Conservation (phyloP, 257 asterid species). For the Solanum pinnatisectum region DNA sequence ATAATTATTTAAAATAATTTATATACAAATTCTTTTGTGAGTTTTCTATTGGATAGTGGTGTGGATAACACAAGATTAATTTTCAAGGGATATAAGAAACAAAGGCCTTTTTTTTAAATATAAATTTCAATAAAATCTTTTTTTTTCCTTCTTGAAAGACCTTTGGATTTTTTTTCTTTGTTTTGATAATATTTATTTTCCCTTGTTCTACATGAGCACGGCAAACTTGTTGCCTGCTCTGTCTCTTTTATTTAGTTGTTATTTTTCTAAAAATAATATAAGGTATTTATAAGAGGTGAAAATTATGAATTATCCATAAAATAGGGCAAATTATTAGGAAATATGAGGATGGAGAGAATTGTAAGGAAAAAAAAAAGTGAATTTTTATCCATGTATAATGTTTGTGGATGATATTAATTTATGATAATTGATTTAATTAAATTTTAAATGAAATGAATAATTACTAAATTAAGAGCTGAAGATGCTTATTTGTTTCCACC, state of each 20-base stretch:
- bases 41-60: background rate
- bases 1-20: background rate
- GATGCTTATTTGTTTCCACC: background rate
- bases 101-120: background rate
- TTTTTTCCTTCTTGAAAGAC: background rate
- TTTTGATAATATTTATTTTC: background rate
- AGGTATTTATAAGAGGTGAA: background rate
- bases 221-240: slow-evolving; percentile 2
- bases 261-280: background rate
- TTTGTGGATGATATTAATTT: background rate
- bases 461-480: background rate
- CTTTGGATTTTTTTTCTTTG: background rate
- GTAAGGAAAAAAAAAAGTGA: background rate
- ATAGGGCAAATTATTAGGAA: background rate
- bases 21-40: background rate
- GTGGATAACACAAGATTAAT: background rate
- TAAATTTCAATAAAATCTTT: background rate
- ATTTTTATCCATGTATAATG: background rate
- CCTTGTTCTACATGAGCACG: background rate
- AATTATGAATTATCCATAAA: background rate
- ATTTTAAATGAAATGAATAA: background rate
- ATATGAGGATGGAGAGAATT: background rate
- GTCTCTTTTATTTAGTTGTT: background rate
- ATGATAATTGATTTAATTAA: background rate
- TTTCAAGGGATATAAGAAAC: background rate